Evolutionary conservation across 192 early-diverging fungal genomes (phyloP).

Genomic region (Podila clonocystis): DNA sequence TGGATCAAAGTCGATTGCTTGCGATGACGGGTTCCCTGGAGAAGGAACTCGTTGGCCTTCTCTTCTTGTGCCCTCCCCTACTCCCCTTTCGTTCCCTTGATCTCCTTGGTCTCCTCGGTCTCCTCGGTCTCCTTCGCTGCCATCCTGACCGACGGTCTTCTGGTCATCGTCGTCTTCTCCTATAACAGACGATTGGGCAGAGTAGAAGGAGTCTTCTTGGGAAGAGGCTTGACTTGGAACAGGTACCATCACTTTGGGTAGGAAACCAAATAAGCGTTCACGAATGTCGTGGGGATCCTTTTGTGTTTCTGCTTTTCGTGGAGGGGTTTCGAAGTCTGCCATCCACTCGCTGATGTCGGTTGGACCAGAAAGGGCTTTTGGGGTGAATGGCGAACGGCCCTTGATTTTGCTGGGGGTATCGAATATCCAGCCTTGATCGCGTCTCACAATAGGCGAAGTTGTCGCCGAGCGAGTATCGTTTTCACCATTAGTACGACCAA

Average conservation of each 20-base stretch:
- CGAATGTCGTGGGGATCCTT: neutral
- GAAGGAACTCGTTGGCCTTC: no score
- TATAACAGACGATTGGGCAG: conserved; percentile 16
- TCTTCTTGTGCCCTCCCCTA: no score
- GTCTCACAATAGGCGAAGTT: conserved; percentile 8
- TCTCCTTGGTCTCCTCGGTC: neutral
- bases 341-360: conserved; percentile 17
- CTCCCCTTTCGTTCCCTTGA: neutral
- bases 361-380: no score
- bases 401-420: conserved; percentile 15
- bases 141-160: neutral
- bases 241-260: no score
- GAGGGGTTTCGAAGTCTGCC: conserved; percentile 32
- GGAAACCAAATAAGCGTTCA: no score
- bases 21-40: no score
- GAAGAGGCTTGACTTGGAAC: conserved; percentile 28
- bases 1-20: no score
- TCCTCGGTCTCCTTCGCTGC: neutral
- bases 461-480: neutral
- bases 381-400: neutral
- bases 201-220: conserved; percentile 23
- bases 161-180: conserved; percentile 3
- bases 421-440: conserved; percentile 5
- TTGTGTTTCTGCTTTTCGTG: neutral
- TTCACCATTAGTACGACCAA: no score